Conservation (phyloP, 2,329 filamentous ascomycete species). For the Fusarium tjaetaba region DNA sequence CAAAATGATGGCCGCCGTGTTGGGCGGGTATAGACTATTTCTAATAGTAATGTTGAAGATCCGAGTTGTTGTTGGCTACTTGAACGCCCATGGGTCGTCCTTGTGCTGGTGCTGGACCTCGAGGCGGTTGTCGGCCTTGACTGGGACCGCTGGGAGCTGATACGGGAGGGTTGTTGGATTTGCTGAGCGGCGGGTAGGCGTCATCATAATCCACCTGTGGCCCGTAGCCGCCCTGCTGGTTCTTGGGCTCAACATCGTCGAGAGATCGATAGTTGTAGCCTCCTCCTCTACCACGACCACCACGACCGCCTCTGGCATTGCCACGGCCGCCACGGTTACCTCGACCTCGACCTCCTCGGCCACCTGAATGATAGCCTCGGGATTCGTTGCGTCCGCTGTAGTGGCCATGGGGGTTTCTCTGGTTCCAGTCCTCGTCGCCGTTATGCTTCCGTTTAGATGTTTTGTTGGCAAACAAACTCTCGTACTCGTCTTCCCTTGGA, state of each 20-base stretch:
- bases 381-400: constrained; percentile 54
- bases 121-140: constrained; percentile 33
- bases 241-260: constrained; percentile 68
- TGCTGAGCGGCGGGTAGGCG: constrained; percentile 44
- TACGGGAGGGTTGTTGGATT: constrained; percentile 29
- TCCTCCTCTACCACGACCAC: constrained; percentile 59
- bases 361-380: constrained; percentile 55
- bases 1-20: not conserved
- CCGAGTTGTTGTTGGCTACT: constrained; percentile 35
- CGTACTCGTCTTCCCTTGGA: constrained; percentile 68
- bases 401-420: constrained; percentile 47
- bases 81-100: constrained; percentile 41
- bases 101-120: constrained; percentile 34
- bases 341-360: constrained; percentile 53
- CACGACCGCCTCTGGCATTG: constrained; percentile 53
- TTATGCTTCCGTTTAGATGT: constrained; percentile 68
- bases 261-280: constrained; percentile 71
- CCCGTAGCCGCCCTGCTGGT: constrained; percentile 55
- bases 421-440: constrained; percentile 56
- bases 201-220: constrained; percentile 61
- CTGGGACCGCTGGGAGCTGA: constrained; percentile 39
- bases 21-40: constrained; percentile 12
- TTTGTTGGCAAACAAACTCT: constrained; percentile 70
- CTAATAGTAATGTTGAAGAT: constrained; percentile 45
- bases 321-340: constrained; percentile 50